These are phyloP conservation scores for Starmerella cellae DNA, from an alignment of 805 yeast genomes.

Conservation along the genomic window DNA sequence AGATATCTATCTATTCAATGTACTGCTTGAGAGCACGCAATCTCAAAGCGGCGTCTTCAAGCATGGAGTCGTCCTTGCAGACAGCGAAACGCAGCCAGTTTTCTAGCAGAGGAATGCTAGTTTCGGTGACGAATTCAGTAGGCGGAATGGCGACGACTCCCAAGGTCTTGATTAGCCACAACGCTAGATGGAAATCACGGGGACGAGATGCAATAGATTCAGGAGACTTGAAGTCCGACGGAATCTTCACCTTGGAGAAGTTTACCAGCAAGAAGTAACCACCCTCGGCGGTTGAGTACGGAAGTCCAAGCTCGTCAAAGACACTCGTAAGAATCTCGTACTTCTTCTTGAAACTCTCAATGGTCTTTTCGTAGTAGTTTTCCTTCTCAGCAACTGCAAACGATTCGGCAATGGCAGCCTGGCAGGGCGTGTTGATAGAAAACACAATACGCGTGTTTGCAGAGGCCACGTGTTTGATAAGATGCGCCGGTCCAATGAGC, in stretches of 20 bases:
- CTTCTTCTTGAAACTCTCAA: slow-evolving; percentile 54
- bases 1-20: slow-evolving; percentile 26
- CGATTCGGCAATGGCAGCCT: slow-evolving; percentile 80
- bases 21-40: slow-evolving; percentile 58
- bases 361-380: slow-evolving; percentile 57
- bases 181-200: slow-evolving; percentile 75
- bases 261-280: slow-evolving; percentile 87
- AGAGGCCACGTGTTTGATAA: slow-evolving; percentile 64
- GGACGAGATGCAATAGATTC: slow-evolving; percentile 54
- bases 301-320: slow-evolving; percentile 76
- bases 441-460: slow-evolving; percentile 95
- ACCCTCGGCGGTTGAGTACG: slow-evolving; percentile 86
- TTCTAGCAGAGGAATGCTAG: slow-evolving; percentile 64
- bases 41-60: slow-evolving; percentile 70
- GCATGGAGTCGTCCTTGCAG: slow-evolving; percentile 75
- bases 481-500: slow-evolving; percentile 76
- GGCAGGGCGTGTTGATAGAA: slow-evolving; percentile 79
- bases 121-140: slow-evolving; percentile 73
- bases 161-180: slow-evolving; percentile 82
- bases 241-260: slow-evolving; percentile 68
- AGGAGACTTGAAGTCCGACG: slow-evolving; percentile 59
- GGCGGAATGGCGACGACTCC: slow-evolving; percentile 98
- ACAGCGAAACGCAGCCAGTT: slow-evolving; percentile 86
- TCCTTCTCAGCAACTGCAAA: slow-evolving; percentile 46
- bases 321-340: slow-evolving; percentile 58